These are phyloP conservation scores for Gentiana macrophylla DNA, from an alignment of 257 asterid species.

Conservation along the genomic window DNA sequence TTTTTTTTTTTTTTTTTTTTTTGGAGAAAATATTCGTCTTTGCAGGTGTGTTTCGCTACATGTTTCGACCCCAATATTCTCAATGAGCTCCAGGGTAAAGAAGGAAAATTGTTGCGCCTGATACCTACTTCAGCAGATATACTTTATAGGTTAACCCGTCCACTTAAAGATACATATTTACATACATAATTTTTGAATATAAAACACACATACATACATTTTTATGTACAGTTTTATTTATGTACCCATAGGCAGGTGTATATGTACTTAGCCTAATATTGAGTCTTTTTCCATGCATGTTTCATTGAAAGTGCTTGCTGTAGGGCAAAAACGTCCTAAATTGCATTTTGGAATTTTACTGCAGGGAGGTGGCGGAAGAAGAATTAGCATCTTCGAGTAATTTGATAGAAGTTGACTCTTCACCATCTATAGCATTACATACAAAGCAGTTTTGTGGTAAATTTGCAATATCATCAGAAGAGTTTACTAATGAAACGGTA, in stretches of 20 bases:
- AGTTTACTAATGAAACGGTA: constrained; percentile 78
- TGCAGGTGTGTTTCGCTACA: constrained; percentile 94
- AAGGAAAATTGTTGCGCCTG: constrained; percentile 64
- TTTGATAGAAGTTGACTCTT: constrained; percentile 36
- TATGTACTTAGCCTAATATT: too few species aligned
- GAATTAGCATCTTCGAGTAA: constrained; percentile 49
- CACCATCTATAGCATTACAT: constrained; percentile 55
- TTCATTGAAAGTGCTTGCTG: too few species aligned
- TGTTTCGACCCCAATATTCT: constrained; percentile 75
- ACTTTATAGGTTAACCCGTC: constrained; percentile 46
- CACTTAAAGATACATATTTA: too few species aligned
- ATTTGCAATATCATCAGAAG: constrained; percentile 82
- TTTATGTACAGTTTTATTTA: too few species aligned
- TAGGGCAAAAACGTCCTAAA: too few species aligned
- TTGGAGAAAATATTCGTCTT: constrained; percentile 10
- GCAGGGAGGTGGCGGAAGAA: constrained; percentile 70
- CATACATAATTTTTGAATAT: too few species aligned
- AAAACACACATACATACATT: too few species aligned
- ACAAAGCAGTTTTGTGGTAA: constrained; percentile 71
- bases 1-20: background rate
- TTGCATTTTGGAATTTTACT: constrained; percentile 8
- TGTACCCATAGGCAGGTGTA: too few species aligned
- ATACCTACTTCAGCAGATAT: constrained; percentile 87
- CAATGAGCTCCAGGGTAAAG: constrained; percentile 47
- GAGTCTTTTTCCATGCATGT: too few species aligned